Evolutionary conservation across 2,329 filamentous ascomycete genomes (phyloP), one percentile per base, ranked within the genome.

Genomic region (Myriosclerotinia duriaeana): DNA sequence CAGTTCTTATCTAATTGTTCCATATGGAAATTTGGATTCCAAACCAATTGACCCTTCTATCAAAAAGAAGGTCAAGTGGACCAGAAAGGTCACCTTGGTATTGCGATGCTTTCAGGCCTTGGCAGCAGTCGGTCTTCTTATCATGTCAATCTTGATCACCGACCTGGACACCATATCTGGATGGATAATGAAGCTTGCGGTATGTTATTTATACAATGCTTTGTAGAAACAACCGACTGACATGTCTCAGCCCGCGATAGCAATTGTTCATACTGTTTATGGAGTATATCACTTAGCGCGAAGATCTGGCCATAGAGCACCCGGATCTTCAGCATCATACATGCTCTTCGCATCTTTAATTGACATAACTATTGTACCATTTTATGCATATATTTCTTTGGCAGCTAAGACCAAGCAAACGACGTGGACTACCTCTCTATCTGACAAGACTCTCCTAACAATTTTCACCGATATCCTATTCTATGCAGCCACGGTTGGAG

Each of bases 281-380:
- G 91, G 85, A 53, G 84, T 96, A 68, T 95, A 91, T 74, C 93
- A 97, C 76, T 85, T 96, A 50, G 82, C 85, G 17, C 86, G 91
- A 42, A 86, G 88, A 48, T 85, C 91, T 0, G 87, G 86, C 58
- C 85, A 83, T 54, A 87, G 93, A 62, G 87, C 93, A 0, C 88
- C 94, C 0, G 89, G 83, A 4, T 96, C 92, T 30, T 91, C 92
- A 22, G 89, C 92, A 17, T 94, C 92, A 70, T 98, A 98, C 78
- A 92, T 96, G 78, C 79, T 95, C 66, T 98, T 97, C 76, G 87
- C 93, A 3, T 83, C 86, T 14, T 79, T 92, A 53, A 85, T 90
- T 53, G 94, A 98, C 76, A 74, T 87, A 17, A 79, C 79, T 14
- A 78, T 84, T 54, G 71, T 85, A 36, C 81, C 84, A 11, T 78